Conservation (phyloP, 768 basidiomycete species). For the Lentinula sp. region DNA sequence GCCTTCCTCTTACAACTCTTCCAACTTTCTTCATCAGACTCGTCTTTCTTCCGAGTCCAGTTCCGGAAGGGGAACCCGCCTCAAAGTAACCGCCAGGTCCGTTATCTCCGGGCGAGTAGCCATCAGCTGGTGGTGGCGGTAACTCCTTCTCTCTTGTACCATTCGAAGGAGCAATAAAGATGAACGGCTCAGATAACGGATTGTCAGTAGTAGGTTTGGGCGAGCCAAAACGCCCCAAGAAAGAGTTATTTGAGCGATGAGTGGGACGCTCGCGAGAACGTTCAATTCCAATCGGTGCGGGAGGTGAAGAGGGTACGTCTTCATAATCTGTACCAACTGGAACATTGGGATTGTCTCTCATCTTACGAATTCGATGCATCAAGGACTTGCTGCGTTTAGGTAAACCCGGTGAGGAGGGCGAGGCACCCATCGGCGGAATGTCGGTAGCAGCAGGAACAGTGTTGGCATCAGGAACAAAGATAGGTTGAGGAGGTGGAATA, state of each 20-base stretch:
- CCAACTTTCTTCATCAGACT: conserved; percentile 80
- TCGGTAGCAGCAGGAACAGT: conserved; percentile 30
- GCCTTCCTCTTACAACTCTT: conserved; percentile 53
- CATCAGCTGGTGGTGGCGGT: conserved; percentile 31
- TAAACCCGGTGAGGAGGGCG: conserved; percentile 38
- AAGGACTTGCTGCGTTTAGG: conserved; percentile 76
- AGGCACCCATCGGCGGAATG: conserved; percentile 20
- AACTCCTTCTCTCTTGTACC: conserved; percentile 48
- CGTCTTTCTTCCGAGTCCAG: conserved; percentile 60
- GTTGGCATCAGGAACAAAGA: conserved; percentile 58
- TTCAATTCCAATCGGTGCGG: conserved; percentile 10
- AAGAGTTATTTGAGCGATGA: conserved; percentile 68
- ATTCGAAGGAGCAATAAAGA: conserved; percentile 52
- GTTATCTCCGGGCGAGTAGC: conserved; percentile 34
- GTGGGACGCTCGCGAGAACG: conserved; percentile 46
- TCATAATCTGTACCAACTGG: conserved; percentile 50
- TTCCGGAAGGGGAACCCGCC: conserved; percentile 26
- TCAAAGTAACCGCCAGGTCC: conserved; percentile 44
- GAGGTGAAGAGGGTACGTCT: conserved; percentile 32
- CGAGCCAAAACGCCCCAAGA: conserved; percentile 63
- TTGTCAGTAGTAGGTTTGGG: conserved; percentile 27
- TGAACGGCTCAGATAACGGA: conserved; percentile 44
- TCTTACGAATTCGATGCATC: conserved; percentile 84
- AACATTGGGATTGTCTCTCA: conserved; percentile 82
- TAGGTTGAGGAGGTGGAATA: conserved; percentile 80